A percentile compares a stretch with the other conserved stretches of the same genome.
Evolutionary conservation across 73 alveolate genomes (phyloP).

Genomic region (Tetrahymena borealis): DNA sequence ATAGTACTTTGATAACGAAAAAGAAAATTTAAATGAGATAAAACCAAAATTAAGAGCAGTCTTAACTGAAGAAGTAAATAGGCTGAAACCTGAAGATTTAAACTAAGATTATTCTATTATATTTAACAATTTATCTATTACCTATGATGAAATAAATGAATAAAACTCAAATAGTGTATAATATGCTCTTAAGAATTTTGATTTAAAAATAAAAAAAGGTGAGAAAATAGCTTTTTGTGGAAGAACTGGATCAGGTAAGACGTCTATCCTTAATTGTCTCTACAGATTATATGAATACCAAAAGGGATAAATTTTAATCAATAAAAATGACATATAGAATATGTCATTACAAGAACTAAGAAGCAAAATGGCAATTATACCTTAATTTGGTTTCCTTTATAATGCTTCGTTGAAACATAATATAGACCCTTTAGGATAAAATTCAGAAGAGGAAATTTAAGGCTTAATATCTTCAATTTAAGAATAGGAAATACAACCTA

Average conservation of each 20-base stretch:
- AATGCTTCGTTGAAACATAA: constrained; percentile 66
- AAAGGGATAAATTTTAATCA: constrained; percentile 35
- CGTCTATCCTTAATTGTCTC: constrained; percentile 60
- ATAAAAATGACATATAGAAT: constrained; percentile 45
- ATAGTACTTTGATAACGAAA: constrained; percentile 9
- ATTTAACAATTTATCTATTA: not conserved
- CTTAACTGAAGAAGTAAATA: not conserved
- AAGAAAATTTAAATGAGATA: not conserved
- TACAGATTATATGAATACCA: constrained; percentile 59
- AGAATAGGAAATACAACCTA: not conserved
- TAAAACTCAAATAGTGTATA: not conserved
- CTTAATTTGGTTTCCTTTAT: constrained; percentile 64
- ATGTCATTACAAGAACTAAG: constrained; percentile 51
- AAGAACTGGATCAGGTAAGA: constrained; percentile 87
- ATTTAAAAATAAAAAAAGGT: constrained; percentile 9
- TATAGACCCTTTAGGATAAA: constrained; percentile 67
- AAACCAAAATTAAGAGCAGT: not conserved
- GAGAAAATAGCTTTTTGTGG: constrained; percentile 77
- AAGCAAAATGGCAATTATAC: constrained; percentile 58
- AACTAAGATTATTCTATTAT: constrained; percentile 1
- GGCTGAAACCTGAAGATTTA: not conserved
- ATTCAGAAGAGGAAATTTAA: constrained; percentile 45
- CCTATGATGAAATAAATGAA: constrained; percentile 7
- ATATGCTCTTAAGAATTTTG: constrained; percentile 15
- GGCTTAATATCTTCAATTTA: constrained; percentile 6